Evolutionary conservation across 768 basidiomycete genomes (phyloP).

Genomic region (Amyloporia xantha): DNA sequence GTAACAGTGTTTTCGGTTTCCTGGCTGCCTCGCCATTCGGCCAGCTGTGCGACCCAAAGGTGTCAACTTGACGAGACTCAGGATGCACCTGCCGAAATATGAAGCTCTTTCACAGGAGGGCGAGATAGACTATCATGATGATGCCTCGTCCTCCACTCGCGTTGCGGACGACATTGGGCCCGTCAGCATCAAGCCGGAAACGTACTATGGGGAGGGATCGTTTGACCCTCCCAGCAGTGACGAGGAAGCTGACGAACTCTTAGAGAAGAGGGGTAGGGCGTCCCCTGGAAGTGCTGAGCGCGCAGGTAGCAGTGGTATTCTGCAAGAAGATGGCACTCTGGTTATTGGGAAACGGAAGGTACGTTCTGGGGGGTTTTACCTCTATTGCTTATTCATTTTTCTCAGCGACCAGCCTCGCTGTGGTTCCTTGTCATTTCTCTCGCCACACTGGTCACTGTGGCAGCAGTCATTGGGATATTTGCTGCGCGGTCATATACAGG

Average conservation of each 20-base stretch:
- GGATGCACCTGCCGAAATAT: background rate
- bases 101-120: conserved; percentile 4
- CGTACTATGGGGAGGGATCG: conserved; percentile 70
- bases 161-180: conserved; percentile 4
- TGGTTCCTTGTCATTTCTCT: conserved; percentile 60
- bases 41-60: too few species aligned
- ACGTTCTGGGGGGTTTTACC: background rate
- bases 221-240: conserved; percentile 80
- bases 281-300: conserved; percentile 25
- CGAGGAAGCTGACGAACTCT: conserved; percentile 51
- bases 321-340: conserved; percentile 25
- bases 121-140: background rate
- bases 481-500: conserved; percentile 71
- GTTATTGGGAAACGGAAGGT: conserved; percentile 34
- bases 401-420: conserved; percentile 45
- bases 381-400: background rate
- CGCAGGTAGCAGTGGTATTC: conserved; percentile 17
- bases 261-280: conserved; percentile 37
- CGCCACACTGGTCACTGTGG: conserved; percentile 49
- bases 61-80: too few species aligned
- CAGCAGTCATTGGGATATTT: conserved; percentile 67
- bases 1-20: too few species aligned
- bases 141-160: background rate
- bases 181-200: conserved; percentile 15
- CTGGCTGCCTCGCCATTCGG: too few species aligned